Base-by-base conservation (phyloP, 1,284 basidiomycete species). In the Naganishia cerealis region DNA sequence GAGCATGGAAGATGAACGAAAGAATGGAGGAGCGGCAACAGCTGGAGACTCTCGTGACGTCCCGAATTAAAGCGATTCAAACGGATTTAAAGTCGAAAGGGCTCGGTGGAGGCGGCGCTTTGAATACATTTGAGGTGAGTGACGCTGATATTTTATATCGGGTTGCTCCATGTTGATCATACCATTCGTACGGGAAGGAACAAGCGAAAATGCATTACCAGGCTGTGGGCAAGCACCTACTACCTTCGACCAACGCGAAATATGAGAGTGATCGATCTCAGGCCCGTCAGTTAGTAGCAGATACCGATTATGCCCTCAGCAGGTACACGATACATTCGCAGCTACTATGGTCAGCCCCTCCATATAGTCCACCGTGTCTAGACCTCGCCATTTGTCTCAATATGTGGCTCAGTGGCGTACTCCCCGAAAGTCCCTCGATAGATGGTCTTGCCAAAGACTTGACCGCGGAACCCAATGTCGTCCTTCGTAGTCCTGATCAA, bases 311-410 rank as follows among this genome's bases (percentile, higher is more conserved):
- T 71, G 78, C 80, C 54, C 70, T 80, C 8, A 70, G 73, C 7
- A 66, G 77, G 39, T 80, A 79, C 67, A 76, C 74, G 29, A 75
- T 78, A 65, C 79, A 81, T 65, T 80, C 79, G 26, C 76, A 76
- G 1, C 63, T 80, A 38, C 74, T 81, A 2, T 79, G 78, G 68
- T 75, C 79, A 7, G 75, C 79, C 4, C 79, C 80, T 12, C 80
- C 80, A 1, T 77, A 74, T 56, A 79, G 77, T 6, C 70, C 78
- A n/a, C 70, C 73, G 9, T 79, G 77, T 52, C 61, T 81, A 15
- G 78, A 81, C 65, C 71, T 79, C 15, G 73, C 78, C 1, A 76
- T 78, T 9, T 75, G 77, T 13, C 66, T 81, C 24, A 78, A 80
- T 58, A 72, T 74, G 9, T 81, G 80, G 80, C 74, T 75, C 6